phyloP scores from a whole-genome alignment of 148 eudicot genomes.

The Selenicereus undatus region DNA sequence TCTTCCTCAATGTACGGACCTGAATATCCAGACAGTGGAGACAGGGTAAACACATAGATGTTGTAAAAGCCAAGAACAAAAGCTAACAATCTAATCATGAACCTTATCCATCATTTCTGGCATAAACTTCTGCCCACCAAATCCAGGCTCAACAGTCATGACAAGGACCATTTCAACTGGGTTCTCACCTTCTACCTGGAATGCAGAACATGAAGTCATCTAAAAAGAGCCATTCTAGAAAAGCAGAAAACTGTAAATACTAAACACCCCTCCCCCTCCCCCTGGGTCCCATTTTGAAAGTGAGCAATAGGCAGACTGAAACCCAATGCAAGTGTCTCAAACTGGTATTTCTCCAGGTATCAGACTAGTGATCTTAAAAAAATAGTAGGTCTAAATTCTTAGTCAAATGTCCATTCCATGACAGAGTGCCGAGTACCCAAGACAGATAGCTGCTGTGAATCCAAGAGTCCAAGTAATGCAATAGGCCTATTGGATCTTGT shows the following conservation, averaged over 20 bases:
- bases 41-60: background rate
- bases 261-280: background rate
- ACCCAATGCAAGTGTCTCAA: background rate
- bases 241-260: background rate
- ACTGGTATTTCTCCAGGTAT: background rate
- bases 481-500: background rate
- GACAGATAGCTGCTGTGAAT: background rate
- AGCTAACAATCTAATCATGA: slow-evolving; percentile 2
- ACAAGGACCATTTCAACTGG: slow-evolving; percentile 97
- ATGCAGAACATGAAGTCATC: slow-evolving; percentile 4
- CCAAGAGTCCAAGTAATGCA: background rate
- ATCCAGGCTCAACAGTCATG: slow-evolving; percentile 98
- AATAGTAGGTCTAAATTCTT: background rate
- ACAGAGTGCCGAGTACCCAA: background rate
- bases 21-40: slow-evolving; percentile 29
- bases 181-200: slow-evolving; percentile 67
- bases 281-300: background rate
- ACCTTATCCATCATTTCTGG: slow-evolving; percentile 99
- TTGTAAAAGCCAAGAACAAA: background rate
- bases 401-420: background rate
- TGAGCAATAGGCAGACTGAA: background rate
- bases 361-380: background rate
- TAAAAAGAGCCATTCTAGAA: background rate
- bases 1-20: slow-evolving; percentile 73
- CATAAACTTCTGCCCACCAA: slow-evolving; percentile 99